These are phyloP conservation scores for Torulaspora globosa DNA, from an alignment of 1,139 yeast species.

Conservation along the genomic window DNA sequence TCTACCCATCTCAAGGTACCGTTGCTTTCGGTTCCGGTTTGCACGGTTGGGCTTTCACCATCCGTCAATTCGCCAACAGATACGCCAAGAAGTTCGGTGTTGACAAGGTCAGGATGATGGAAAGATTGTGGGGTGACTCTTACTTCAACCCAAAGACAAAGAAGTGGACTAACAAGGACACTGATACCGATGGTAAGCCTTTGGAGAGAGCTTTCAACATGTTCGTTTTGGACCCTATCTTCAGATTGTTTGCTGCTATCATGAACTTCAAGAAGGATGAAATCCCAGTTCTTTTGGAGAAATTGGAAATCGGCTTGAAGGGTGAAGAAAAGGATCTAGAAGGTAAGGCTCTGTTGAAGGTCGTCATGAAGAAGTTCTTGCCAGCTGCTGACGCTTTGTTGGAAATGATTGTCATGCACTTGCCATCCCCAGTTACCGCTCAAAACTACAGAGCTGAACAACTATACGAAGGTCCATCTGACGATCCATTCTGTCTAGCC, in stretches of 20 bases:
- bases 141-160: slow-evolving; percentile 99
- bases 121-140: slow-evolving; percentile 99
- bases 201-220: slow-evolving; percentile 99
- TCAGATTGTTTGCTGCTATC: slow-evolving; percentile 91
- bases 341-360: slow-evolving; percentile 97
- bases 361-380: slow-evolving; percentile 99
- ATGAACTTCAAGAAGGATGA: slow-evolving; percentile 98
- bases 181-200: slow-evolving; percentile 91
- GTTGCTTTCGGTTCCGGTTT: slow-evolving; percentile 99
- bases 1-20: slow-evolving; percentile 98
- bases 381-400: slow-evolving; percentile 99
- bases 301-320: slow-evolving; percentile 88
- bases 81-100: slow-evolving; percentile 99
- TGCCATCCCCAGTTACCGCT: slow-evolving; percentile 99
- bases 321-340: slow-evolving; percentile 94
- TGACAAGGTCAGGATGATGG: slow-evolving; percentile 96
- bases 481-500: slow-evolving; percentile 86
- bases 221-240: slow-evolving; percentile 98
- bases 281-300: slow-evolving; percentile 81
- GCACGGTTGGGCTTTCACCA: slow-evolving; percentile 99
- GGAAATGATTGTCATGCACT: slow-evolving; percentile 98
- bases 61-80: slow-evolving; percentile 97
- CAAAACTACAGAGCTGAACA: slow-evolving; percentile 99
- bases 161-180: slow-evolving; percentile 97
- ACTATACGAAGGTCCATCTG: slow-evolving; percentile 98